Percentiles rank a stretch among this genome's conserved stretches.
Conservation (phyloP, 495 filamentous ascomycete genomes). For the Hypoxylon perforatum region DNA sequence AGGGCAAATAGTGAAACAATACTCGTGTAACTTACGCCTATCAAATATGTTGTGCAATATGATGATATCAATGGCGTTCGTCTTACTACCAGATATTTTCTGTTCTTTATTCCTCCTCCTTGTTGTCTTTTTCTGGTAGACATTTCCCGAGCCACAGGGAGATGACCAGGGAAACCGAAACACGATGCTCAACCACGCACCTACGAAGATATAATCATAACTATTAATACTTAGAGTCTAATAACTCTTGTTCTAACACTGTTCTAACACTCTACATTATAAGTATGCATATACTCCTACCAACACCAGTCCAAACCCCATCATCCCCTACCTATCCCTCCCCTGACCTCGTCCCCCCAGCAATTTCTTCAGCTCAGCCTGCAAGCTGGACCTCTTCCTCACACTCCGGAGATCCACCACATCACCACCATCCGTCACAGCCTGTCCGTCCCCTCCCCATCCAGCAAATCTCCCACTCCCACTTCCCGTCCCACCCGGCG, state of each 20-base stretch:
- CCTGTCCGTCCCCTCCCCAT: neutral
- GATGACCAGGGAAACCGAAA: neutral
- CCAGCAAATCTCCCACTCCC: neutral
- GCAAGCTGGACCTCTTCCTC: conserved; percentile 41
- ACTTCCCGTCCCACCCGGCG: conserved; percentile 16
- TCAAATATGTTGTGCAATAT: no score
- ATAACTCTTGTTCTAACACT: no score
- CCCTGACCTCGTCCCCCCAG: conserved; percentile 43
- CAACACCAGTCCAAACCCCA: neutral
- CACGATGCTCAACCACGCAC: neutral
- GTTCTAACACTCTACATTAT: neutral
- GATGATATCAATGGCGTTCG: no score
- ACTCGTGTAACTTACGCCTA: no score
- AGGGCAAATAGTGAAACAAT: no score
- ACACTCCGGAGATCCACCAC: conserved; percentile 23
- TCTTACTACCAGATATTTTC: no score
- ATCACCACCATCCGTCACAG: conserved; percentile 11
- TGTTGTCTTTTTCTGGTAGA: no score
- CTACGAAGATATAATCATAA: no score
- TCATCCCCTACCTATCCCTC: conserved; percentile 11
- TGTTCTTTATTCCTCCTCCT: no score
- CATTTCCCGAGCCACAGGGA: neutral
- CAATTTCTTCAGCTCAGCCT: conserved; percentile 50
- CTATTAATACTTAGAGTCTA: no score
- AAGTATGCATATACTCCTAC: neutral